Base-by-base conservation (phyloP, 768 basidiomycete species). In the Clavaria fumosa region DNA sequence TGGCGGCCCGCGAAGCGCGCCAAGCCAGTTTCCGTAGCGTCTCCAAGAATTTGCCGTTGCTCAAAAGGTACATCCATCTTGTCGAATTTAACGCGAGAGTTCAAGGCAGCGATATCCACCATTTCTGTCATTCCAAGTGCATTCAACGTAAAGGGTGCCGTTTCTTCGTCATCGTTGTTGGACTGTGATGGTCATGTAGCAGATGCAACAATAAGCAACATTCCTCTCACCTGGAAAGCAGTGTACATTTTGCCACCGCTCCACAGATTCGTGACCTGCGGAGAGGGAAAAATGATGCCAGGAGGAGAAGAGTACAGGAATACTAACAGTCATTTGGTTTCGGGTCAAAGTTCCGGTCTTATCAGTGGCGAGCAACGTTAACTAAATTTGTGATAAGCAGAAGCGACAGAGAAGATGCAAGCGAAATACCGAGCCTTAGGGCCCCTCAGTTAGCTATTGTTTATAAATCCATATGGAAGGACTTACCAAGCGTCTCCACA, bases 11-110 rank as follows among this genome's bases (percentile, higher is more conserved):
- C 72, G 51, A 79, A 78, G 26, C 75, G 70, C 19, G 72, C 68
- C 28, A 79, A 58, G 14, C 77, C 77, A n/a, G 75, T 76, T 56
- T 79, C 77, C 3, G 77, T 79, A n/a, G 77, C 77, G 50, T 79
- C 77, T 3, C 77, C 77, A 14, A 79, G 62, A 38, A 79, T 76
- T 26, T 57, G 53, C 34, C 77, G 63, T 51, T 76, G 56, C 14
- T 70, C 66, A 40, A 79, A 76, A 1, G 73, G 70, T 5, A 78
- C 51, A 47, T 78, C 74, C 1, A 57, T 64, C 48, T 62, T 69
- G 57, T 77, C 74, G 46, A 79, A 79, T 53, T 78, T 78, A 57
- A 79, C 66, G 14, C 72, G 66, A 14, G 75, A 78, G 52, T 79
- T 79, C 38, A 79, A 62, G 0, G 70, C 69, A 10, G 71, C 67